phyloP scores from a whole-genome alignment of 495 filamentous ascomycete genomes.

The Letharia lupina region DNA sequence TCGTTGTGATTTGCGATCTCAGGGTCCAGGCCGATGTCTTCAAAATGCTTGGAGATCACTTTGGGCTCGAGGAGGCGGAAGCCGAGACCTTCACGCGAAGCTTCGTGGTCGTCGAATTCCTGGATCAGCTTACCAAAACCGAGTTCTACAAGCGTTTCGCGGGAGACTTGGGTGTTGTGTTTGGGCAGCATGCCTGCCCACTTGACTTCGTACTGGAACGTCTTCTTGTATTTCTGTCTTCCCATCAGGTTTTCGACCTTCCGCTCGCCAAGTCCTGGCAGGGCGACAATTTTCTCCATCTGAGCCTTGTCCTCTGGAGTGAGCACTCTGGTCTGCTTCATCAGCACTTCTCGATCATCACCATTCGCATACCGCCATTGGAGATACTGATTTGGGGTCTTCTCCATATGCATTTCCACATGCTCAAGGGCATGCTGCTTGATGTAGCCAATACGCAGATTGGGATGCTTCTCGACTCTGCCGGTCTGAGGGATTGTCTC shows the following conservation, averaged over 20 bases:
- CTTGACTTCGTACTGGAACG: slow-evolving; percentile 98
- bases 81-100: slow-evolving; percentile 91
- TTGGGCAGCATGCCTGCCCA: slow-evolving; percentile 85
- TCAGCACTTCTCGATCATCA: slow-evolving; percentile 89
- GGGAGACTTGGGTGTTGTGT: slow-evolving; percentile 83
- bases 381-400: slow-evolving; percentile 97
- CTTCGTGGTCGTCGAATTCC: slow-evolving; percentile 98
- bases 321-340: slow-evolving; percentile 94
- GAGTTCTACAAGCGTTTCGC: slow-evolving; percentile 76
- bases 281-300: slow-evolving; percentile 79
- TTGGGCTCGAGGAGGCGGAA: slow-evolving; percentile 87
- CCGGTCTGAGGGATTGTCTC: slow-evolving; percentile 81
- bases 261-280: slow-evolving; percentile 71
- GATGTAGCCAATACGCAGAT: slow-evolving; percentile 97
- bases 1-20: slow-evolving; percentile 98
- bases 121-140: slow-evolving; percentile 92
- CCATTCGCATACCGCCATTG: slow-evolving; percentile 98
- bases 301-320: slow-evolving; percentile 77
- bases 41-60: slow-evolving; percentile 94
- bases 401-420: slow-evolving; percentile 98
- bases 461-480: slow-evolving; percentile 96
- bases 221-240: slow-evolving; percentile 98
- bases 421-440: slow-evolving; percentile 99
- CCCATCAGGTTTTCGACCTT: slow-evolving; percentile 85
- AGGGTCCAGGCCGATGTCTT: slow-evolving; percentile 90